These are phyloP conservation scores for Margaritispora aquatica DNA, from an alignment of 495 filamentous ascomycete genomes.

Conservation along the genomic window DNA sequence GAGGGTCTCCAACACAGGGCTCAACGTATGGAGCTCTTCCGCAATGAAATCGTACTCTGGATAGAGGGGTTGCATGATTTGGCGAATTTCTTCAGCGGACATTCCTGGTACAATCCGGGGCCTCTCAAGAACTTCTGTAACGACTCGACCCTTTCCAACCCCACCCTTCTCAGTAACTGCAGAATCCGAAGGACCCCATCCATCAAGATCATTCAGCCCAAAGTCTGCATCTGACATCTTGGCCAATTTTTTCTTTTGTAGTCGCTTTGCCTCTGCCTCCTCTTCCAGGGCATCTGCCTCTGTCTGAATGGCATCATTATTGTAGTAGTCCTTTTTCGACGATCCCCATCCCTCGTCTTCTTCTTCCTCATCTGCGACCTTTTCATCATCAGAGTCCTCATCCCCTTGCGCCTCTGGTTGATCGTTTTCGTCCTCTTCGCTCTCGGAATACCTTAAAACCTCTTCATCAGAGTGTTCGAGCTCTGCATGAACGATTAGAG, in stretches of 20 bases:
- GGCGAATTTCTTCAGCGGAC: constrained; percentile 64
- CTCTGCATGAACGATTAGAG: constrained; percentile 37
- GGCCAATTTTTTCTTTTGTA: constrained; percentile 84
- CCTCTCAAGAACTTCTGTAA: constrained; percentile 80
- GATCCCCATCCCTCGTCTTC: constrained; percentile 72
- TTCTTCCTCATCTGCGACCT: constrained; percentile 48
- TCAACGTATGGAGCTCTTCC: constrained; percentile 70
- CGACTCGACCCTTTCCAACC: constrained; percentile 42
- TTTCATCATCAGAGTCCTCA: constrained; percentile 20
- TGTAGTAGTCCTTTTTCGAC: constrained; percentile 85
- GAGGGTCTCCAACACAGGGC: constrained; percentile 54
- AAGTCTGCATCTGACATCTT: constrained; percentile 87
- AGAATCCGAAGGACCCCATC: constrained; percentile 50
- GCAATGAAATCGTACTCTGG: constrained; percentile 86
- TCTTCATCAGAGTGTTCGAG: constrained; percentile 82
- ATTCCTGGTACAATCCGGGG: constrained; percentile 75
- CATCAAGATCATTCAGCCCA: constrained; percentile 71
- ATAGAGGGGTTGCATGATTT: constrained; percentile 71
- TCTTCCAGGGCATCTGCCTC: constrained; percentile 89
- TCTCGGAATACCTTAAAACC: constrained; percentile 61
- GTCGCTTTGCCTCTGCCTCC: constrained; percentile 76
- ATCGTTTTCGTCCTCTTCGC: constrained; percentile 40
- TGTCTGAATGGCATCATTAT: constrained; percentile 83
- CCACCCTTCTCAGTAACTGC: constrained; percentile 28
- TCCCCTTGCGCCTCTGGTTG: constrained; percentile 25